Evolutionary conservation across 768 basidiomycete genomes (phyloP), one percentile per base, ranked within the genome.

Genomic region (Trametes maxima): DNA sequence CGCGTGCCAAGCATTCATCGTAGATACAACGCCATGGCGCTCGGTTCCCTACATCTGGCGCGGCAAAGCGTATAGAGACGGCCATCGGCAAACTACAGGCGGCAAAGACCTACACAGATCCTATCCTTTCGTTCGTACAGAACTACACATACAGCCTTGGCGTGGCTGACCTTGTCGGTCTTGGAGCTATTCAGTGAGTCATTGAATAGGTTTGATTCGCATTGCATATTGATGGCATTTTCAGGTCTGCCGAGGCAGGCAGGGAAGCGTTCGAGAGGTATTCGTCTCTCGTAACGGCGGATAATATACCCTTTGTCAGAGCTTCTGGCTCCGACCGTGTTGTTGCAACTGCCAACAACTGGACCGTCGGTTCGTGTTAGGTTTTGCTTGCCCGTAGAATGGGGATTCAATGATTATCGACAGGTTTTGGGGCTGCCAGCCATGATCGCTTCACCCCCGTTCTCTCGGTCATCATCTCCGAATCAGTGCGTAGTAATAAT

Each of bases 21-120:
- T 35, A 93, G 90, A 75, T 94, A 12, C 88, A 93, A 74, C 80
- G 92, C 8, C 92, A 95, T 67, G 92, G 91, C 2, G 85, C 90
- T 0, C 84, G 92, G 35, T 93, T 80, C 65, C 92, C 92, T 0
- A 92, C 90, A 0, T 65, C 68, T 0, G 77, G 78, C 1, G 77
- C 84, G 3, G 70, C 79, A 0, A 66, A 68, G 10, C 64, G 64
- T 24, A 88, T 89, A 10, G 65, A 72, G 49, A 45, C 25, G 56
- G 79, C 87, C 0, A 65, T 94, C 3, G 56, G 69, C 6, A 88
- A 87, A 61, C 76, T 94, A 0, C 69, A 82, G 62, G 65, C 75
- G 0, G 86, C 78, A 5, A 67, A 72, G 0, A 62, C 73, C 0
- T 85, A 80, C 67, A 73, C 71, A 0, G 82, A 85, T 44, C 68